Base-by-base conservation (phyloP, 805 yeast genomes). In the Candida anglica region DNA sequence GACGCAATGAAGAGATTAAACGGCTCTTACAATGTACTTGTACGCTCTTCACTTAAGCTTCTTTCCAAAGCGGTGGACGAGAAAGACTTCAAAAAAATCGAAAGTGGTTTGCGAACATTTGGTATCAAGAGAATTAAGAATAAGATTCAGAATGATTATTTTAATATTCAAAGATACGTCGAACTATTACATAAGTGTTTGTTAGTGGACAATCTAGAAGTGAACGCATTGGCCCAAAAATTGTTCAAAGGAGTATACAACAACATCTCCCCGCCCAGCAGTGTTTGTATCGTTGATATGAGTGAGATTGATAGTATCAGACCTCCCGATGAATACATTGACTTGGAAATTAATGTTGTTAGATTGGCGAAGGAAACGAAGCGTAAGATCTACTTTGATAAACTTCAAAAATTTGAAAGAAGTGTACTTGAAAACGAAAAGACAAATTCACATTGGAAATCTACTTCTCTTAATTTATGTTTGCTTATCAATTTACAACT, bases 1-100 rank as follows among this genome's bases (percentile, higher is more conserved):
- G 79, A 81, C 19, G 77, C 85, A 1, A 74, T 85, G 70, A 81
- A 78, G 45, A 76, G 83, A 37, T 61, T 91, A 3, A 69, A 79
- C 42, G 85, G 86, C 0, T 73, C 87, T 0, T 79, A 83, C 39
- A 66, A 73, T 14, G 52, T 71, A 2, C 71, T 86, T 23, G 55
- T 81, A 2, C 66, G 66, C 8, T 49, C 58, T 13, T 60, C 85
- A 2, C 57, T 87, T 16, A 61, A 63, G 6, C 60, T 69, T 2
- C 58, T 84, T 13, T 54, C 70, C 5, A 58, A 58, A 11, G 80
- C 84, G 0, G 42, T 87, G 3, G 58, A 62, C 5, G 47, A 56
- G 1, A 58, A 69, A 10, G 80, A 80, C 28, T 63, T 60, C 40
- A 79, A 76, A 42, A 62, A 67, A 18, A 71, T 86, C 15, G 78